Evolutionary conservation across 352 stramenopile genomes (phyloP), one percentile per base, ranked within the genome.

Genomic region (Discostella stelligera): DNA sequence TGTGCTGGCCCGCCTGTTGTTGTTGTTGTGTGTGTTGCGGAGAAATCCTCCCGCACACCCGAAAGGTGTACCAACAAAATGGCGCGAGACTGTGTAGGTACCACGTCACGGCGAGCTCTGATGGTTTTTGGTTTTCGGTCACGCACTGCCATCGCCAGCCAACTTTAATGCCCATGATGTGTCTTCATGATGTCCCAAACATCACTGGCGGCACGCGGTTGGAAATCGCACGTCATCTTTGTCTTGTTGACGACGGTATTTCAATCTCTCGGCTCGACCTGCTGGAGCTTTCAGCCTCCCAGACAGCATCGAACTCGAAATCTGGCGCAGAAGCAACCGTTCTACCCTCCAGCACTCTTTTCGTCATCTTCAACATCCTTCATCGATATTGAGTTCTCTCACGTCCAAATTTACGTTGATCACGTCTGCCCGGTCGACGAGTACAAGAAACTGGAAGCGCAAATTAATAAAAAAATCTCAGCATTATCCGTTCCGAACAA

Each of bases 361-460:
- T 44, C 37, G 37, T 44, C 37, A 44, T 11, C 37, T 14, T 44
- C 37, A n/a, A n/a, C n/a, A n/a, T n/a, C n/a, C n/a, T n/a, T n/a
- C 50, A 58, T 73, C 20, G 63, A 82, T 9, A 82, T 82, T 20
- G 44, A 71, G 55, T 93, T 93, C 63, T 89, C 83, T 16, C 87
- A 93, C 67, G 63, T 93, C 25, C 87, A 93, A 53, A 56, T 91
- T 0, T 91, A 89, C 59, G 79, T 86, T 14, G 85, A 93, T 68
- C 23, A 65, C 16, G 14, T 93, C 8, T 66, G 71, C 5, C 56
- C 80, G 27, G 8, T 93, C 6, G 13, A 50, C 44, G 55, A 73
- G 32, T 93, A 93, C 80, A 88, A 90, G 60, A 11, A 78, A 44
- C 64, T 89, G 9, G 83, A 91, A 73, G 75, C 70, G 20, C 25